phyloP scores from a whole-genome alignment of 2,329 filamentous ascomycete species.

The Raffaelea arxii region DNA sequence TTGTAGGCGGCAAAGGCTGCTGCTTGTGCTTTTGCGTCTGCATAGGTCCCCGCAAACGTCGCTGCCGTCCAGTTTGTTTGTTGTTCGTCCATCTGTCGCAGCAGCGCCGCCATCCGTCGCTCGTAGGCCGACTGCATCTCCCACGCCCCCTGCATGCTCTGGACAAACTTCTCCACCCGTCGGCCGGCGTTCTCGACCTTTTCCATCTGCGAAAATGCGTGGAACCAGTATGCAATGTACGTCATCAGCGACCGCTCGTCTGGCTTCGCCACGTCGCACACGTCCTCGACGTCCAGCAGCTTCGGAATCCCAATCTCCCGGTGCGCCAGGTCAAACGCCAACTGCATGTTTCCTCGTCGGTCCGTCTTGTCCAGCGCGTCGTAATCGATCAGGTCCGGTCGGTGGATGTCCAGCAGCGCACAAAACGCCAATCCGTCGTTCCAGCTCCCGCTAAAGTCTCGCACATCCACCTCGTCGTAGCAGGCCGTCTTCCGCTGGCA shows the following conservation, averaged over 20 bases:
- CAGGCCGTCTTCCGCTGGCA: conserved; percentile 98
- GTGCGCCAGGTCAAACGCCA: conserved; percentile 92
- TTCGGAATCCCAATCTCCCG: conserved; percentile 96
- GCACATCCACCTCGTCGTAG: conserved; percentile 92
- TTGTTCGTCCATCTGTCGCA: conserved; percentile 66
- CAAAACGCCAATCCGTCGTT: conserved; percentile 97
- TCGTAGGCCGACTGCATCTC: conserved; percentile 98
- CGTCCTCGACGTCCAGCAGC: conserved; percentile 92
- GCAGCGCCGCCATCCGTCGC: conserved; percentile 73
- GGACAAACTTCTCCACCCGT: conserved; percentile 95
- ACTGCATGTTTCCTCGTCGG: conserved; percentile 92
- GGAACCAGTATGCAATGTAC: conserved; percentile 99
- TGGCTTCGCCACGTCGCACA: conserved; percentile 90
- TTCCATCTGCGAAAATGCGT: conserved; percentile 98
- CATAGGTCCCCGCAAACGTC: conserved; percentile 82
- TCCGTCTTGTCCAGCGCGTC: conserved; percentile 89
- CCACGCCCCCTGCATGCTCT: conserved; percentile 98
- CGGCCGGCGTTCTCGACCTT: conserved; percentile 95
- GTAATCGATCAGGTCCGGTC: conserved; percentile 94
- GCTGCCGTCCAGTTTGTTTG: conserved; percentile 67
- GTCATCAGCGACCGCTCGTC: conserved; percentile 98
- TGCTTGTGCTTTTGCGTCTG: conserved; percentile 82
- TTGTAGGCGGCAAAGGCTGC: conserved; percentile 82
- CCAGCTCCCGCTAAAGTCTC: conserved; percentile 93
- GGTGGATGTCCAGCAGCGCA: conserved; percentile 90